Conservation (phyloP, 345 rosid species). For the Gossypium turneri region DNA sequence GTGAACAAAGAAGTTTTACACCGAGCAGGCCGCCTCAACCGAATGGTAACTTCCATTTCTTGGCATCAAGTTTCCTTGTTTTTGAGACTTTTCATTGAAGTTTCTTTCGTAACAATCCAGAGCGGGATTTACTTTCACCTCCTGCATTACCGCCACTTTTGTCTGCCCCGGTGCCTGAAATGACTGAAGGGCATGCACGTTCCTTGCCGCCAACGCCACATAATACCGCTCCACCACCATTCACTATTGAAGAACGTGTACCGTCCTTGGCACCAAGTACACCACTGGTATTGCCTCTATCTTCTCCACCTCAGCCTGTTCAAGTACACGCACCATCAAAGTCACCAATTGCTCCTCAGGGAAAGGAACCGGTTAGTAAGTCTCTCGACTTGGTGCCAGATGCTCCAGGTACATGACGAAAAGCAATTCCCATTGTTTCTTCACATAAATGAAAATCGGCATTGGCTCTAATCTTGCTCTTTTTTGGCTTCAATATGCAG, state of each 20-base stretch:
- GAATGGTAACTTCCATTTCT: constrained; percentile 11
- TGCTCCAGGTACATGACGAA: constrained; percentile 35
- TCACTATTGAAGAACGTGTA: constrained; percentile 15
- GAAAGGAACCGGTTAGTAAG: constrained; percentile 29
- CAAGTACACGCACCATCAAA: constrained; percentile 21
- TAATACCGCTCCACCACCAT: constrained; percentile 32
- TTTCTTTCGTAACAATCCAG: constrained; percentile 31
- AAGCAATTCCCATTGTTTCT: constrained; percentile 15
- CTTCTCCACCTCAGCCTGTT: constrained; percentile 38
- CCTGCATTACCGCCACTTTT: constrained; percentile 36
- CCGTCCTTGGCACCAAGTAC: constrained; percentile 32
- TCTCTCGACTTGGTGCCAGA: constrained; percentile 33
- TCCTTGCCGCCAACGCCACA: constrained; percentile 41
- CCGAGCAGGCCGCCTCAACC: constrained; percentile 28
- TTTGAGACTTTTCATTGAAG: background rate
- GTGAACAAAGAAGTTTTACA: constrained; percentile 23
- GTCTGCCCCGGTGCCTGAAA: constrained; percentile 37
- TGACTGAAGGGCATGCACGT: constrained; percentile 35
- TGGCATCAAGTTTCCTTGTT: constrained; percentile 5
- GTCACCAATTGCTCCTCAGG: constrained; percentile 27
- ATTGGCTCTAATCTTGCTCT: constrained; percentile 3
- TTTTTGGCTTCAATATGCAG: constrained; percentile 15
- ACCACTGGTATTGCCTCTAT: constrained; percentile 34
- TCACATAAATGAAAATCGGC: constrained; percentile 21
- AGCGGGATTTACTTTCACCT: constrained; percentile 27